phyloP scores from a whole-genome alignment of 148 eudicot genomes.

The Polygonum maritimum region DNA sequence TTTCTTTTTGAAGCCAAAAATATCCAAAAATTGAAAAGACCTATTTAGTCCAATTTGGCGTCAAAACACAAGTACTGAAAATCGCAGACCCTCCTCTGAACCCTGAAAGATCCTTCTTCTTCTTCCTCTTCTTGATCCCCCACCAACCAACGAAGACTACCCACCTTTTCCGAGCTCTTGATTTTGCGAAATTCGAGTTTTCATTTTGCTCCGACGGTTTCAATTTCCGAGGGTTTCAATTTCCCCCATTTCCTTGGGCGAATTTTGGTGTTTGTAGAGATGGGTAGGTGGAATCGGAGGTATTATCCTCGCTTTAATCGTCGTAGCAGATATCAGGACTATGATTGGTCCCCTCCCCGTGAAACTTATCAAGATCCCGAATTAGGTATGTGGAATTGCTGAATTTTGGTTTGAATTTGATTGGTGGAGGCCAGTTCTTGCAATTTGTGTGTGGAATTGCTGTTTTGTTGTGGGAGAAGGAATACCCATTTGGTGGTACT shows the following conservation, averaged over 20 bases:
- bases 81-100: too few relatives aligned
- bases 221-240: neutral
- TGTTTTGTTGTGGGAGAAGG: neutral
- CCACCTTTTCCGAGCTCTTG: neutral
- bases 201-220: neutral
- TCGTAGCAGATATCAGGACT: slow-evolving; percentile 1
- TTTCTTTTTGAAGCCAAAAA: too few relatives aligned
- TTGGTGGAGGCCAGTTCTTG: neutral
- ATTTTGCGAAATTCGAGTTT: neutral
- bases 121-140: neutral
- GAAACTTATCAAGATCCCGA: slow-evolving; percentile 9
- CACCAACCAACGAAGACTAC: too few relatives aligned
- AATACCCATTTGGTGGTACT: neutral
- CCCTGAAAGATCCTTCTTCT: neutral
- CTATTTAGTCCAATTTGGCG: too few relatives aligned
- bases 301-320: slow-evolving; percentile 2
- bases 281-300: slow-evolving; percentile 10
- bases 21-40: too few relatives aligned
- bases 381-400: neutral
- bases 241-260: neutral
- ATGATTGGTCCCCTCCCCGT: slow-evolving; percentile 11
- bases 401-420: neutral
- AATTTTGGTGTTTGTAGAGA: neutral
- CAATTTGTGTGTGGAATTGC: neutral
- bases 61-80: too few relatives aligned